Evolutionary conservation across 2,329 filamentous ascomycete species (phyloP).

Genomic region (Diaporthe destruens): DNA sequence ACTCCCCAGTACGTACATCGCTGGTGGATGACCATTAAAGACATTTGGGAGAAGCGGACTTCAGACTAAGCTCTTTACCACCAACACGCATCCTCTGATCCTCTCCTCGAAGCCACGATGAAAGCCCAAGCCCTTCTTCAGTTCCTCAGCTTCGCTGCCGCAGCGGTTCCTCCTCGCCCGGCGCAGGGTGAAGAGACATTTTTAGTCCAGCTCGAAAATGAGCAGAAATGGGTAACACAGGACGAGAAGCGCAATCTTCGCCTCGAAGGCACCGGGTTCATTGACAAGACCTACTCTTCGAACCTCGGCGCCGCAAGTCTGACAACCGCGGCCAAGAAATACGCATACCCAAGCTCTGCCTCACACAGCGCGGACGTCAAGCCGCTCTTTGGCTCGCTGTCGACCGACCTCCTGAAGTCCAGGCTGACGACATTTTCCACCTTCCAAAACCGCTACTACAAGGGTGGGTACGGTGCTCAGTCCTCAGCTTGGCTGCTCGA

Average conservation of each 20-base stretch:
- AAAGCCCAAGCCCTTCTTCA: constrained; percentile 10
- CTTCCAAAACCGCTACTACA: constrained; percentile 78
- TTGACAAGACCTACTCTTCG: constrained; percentile 27
- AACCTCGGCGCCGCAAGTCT: constrained; percentile 13
- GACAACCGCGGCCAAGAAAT: constrained; percentile 11
- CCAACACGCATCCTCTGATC: not conserved
- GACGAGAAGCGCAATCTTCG: constrained; percentile 24
- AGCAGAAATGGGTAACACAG: constrained; percentile 26
- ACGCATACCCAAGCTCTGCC: constrained; percentile 9
- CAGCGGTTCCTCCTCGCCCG: constrained; percentile 5
- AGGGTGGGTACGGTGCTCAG: constrained; percentile 73
- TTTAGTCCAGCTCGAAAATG: constrained; percentile 26
- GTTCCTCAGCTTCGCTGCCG: constrained; percentile 10
- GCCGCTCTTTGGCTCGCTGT: constrained; percentile 19
- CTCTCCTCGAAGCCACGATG: not conserved
- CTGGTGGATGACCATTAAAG: not conserved
- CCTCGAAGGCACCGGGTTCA: constrained; percentile 9
- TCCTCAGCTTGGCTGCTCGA: constrained; percentile 81
- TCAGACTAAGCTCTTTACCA: not conserved
- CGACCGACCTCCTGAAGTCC: constrained; percentile 19
- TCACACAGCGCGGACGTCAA: not conserved
- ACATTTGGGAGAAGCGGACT: not conserved
- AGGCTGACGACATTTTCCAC: constrained; percentile 72
- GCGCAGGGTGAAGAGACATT: constrained; percentile 11
- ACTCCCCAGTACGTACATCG: not conserved